Conservation (phyloP, 352 stramenopile species). For the Phytopythium oedochilum region DNA sequence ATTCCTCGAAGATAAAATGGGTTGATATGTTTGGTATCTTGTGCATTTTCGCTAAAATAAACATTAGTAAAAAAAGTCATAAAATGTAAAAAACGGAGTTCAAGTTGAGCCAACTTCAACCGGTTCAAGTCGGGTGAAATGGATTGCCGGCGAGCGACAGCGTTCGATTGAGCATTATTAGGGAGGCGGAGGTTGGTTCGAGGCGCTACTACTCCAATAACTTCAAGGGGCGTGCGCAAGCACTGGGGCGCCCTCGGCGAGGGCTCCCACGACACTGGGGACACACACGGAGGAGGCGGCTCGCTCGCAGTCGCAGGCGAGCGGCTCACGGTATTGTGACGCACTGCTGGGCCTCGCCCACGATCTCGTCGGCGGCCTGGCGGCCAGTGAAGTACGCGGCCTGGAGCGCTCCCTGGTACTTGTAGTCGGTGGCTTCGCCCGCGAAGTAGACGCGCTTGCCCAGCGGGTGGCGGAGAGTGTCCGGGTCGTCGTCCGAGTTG, state of each 20-base stretch:
- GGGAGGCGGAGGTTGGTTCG: background rate
- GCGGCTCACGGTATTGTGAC: slow-evolving; percentile 1
- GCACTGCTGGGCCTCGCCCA: slow-evolving; percentile 6
- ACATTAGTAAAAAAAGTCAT: no score
- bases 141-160: no score
- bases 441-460: slow-evolving; percentile 49
- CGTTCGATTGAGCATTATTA: slow-evolving; percentile 4
- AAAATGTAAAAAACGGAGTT: no score
- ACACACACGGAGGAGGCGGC: background rate
- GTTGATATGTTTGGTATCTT: no score
- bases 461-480: slow-evolving; percentile 33
- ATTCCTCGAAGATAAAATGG: background rate
- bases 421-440: slow-evolving; percentile 63
- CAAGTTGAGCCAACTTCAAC: no score
- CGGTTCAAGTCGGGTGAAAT: no score
- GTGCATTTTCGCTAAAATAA: no score
- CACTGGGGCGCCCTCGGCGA: background rate
- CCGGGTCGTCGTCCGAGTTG: slow-evolving; percentile 50
- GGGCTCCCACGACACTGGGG: background rate
- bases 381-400: slow-evolving; percentile 59
- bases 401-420: slow-evolving; percentile 62
- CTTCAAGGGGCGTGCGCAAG: background rate
- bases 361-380: slow-evolving; percentile 20
- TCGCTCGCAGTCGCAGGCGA: background rate
- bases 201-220: slow-evolving; percentile 5